These are phyloP conservation scores for Avena atlantica DNA, from an alignment of 176 grass and related monocot species.

Conservation along the genomic window DNA sequence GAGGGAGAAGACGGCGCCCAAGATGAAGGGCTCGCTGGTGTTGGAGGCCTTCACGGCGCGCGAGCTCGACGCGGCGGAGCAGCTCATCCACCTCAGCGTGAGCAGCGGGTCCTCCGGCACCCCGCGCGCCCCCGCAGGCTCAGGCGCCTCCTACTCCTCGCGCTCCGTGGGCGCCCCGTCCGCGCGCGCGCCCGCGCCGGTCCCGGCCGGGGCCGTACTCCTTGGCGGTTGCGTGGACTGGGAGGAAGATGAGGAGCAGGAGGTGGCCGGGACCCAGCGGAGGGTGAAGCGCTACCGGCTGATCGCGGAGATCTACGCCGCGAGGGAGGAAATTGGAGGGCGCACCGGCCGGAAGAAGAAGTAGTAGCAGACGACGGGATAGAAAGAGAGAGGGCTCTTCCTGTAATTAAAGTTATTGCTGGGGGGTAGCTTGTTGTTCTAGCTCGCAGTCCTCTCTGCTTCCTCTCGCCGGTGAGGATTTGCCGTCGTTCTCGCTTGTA, in stretches of 20 bases:
- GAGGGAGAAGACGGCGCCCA: not conserved
- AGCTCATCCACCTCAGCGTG: constrained; percentile 49
- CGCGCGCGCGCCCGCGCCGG: not conserved
- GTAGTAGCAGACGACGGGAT: constrained; percentile 35
- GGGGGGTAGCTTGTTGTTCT: constrained; percentile 46
- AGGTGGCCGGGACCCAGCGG: constrained; percentile 32
- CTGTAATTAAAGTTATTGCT: constrained; percentile 45
- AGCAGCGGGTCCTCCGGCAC: constrained; percentile 35
- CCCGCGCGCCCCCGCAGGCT: no score
- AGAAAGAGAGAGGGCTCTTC: constrained; percentile 21
- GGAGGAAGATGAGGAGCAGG: constrained; percentile 40
- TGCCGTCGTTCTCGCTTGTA: constrained; percentile 3
- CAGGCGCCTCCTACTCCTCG: not conserved
- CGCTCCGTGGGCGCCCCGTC: not conserved
- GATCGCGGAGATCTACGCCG: constrained; percentile 60
- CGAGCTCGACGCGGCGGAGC: constrained; percentile 56
- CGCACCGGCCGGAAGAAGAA: constrained; percentile 9
- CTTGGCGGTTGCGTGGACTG: not conserved
- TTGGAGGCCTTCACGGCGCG: constrained; percentile 30
- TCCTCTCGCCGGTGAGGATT: not conserved
- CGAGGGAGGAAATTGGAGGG: constrained; percentile 36
- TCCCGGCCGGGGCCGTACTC: not conserved
- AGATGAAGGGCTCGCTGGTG: not conserved
- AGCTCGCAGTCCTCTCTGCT: not conserved
- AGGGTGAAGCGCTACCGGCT: constrained; percentile 53